Evolutionary conservation across 1,284 basidiomycete species (phyloP), one percentile per base, ranked within the genome.

Genomic region (Puccinia triticina): DNA sequence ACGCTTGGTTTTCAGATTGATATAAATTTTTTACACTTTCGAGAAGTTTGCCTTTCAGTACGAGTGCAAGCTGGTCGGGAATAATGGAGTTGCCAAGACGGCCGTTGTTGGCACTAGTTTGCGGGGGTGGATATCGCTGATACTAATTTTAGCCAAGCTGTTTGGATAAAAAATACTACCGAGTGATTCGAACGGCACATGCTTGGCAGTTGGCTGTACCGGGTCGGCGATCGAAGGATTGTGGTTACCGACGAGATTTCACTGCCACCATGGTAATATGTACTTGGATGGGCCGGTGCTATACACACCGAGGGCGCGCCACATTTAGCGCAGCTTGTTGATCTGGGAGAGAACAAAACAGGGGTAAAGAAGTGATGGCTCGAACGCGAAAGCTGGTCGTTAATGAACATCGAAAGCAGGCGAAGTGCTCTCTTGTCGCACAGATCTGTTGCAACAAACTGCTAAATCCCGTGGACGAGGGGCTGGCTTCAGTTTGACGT

Each of bases 401-500:
- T 48, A 48, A 69, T 69, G 8, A 69, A 46, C 23, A 8, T 29
- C 43, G 11, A 40, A n/a, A 21, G 21, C 23, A 34, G 7, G 4
- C 12, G 40, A 40, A 37, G 61, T 66, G 64, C 26, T 48, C 66
- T 40, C 66, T 43, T 0, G 0, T 69, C 40, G 66, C 66, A 69
- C 40, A 48, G 43, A 69, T 43, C 66, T 46, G 66, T n/a, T 1
- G 11, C 61, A 4, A 61, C 32, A 29, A 37, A 12, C 11, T 48
- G 26, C 66, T 69, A 69, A 48, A 69, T 4, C n/a, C 66, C 66
- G 66, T 69, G 43, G 43, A 43, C 0, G 66, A 48, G 64, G 61
- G 26, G 4, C 10, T 69, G 5, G 16, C 43, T 26, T n/a, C 55
- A 57, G 12, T 14, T 69, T 46, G 66, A 69, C 66, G 43, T 69